phyloP scores from a whole-genome alignment of 2,329 filamentous ascomycete species.

The Aspergillus spinulosporus region DNA sequence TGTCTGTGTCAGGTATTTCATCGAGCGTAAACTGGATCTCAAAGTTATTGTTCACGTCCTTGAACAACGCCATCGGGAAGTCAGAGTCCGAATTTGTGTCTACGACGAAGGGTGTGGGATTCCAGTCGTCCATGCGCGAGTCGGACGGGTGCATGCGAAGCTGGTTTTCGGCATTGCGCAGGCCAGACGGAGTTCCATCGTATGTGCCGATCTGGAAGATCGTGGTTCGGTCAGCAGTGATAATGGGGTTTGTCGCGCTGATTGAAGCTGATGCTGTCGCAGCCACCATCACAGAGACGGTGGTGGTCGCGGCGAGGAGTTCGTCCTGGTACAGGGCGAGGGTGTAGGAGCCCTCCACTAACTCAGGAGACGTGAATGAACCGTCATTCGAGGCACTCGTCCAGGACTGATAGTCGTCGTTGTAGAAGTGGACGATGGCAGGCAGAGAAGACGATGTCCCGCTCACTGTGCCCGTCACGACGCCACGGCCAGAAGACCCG shows the following conservation, averaged over 20 bases:
- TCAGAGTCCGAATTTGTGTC: neutral
- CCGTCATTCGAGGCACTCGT: neutral
- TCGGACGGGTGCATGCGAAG: slow-evolving; percentile 14
- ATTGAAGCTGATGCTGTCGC: slow-evolving; percentile 6
- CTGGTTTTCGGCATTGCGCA: slow-evolving; percentile 4
- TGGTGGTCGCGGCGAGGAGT: slow-evolving; percentile 8
- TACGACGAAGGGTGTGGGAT: slow-evolving; percentile 6
- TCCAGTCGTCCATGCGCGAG: slow-evolving; percentile 9
- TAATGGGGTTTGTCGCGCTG: slow-evolving; percentile 2
- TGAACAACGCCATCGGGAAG: slow-evolving; percentile 1
- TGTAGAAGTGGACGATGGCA: slow-evolving; percentile 7
- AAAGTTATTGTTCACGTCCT: slow-evolving; percentile 5
- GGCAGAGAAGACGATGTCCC: neutral
- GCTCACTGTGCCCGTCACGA: neutral
- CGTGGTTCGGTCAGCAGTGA: slow-evolving; percentile 2
- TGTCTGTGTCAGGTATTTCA: neutral
- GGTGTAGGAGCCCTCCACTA: slow-evolving; percentile 2
- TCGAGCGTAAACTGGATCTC: slow-evolving; percentile 5
- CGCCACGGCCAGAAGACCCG: neutral
- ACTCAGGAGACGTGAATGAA: slow-evolving; percentile 2
- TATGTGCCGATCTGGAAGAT: slow-evolving; percentile 11
- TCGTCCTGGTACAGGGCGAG: slow-evolving; percentile 11
- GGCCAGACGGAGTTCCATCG: slow-evolving; percentile 6
- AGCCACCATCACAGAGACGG: neutral
- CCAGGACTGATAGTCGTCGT: slow-evolving; percentile 11